Evolutionary conservation across 352 stramenopile species (phyloP), one percentile per base, ranked within the genome.

Genomic region (Phytopythium chamaehyphon): DNA sequence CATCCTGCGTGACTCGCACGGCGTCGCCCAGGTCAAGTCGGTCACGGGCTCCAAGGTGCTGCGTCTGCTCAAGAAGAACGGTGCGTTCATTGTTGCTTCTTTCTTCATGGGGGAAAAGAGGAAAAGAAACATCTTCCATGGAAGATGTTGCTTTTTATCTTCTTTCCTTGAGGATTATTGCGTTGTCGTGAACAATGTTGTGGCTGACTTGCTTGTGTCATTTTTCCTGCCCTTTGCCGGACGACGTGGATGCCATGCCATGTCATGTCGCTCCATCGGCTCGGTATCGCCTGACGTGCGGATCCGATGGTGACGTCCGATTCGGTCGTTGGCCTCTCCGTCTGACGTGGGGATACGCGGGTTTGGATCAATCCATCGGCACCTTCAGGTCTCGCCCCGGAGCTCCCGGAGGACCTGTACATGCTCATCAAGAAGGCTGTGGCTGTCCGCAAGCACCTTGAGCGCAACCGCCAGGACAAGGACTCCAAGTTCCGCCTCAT

Each of bases 361-460:
- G 83, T 89, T 55, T 54, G 40, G 50, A 10, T 52, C 45, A 37
- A 26, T n/a, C n/a, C n/a, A n/a, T n/a, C n/a, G n/a, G n/a, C 31
- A 18, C 21, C 19, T 23, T 46, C 72, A 93, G 81, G 96, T 70
- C 90, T 99, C 38, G 97, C 97, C 45, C 96, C 97, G 39, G 97
- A 99, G 78, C 96, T 99, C 59, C 97, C 97, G 31, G 97, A 99
- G 83, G 97, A 99, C 85, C 83, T 99, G 63, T 99, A 99, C 93
- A 99, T 98, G 93, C 88, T 99, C 51, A 99, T 99, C 90, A 99
- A 99, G 94, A 99, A 99, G 90, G 97, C 97, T 54, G 97, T 99
- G 64, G 90, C 96, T 66, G 96, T 99, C 36, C 93, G 97, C 70
- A 99, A 99, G 87, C 97, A 99, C 87, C 83, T 99, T 50, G 97